A percentile compares a stretch with the other conserved stretches of the same genome.
Conservation (phyloP, 2,329 filamentous ascomycete genomes). For the Chalara sp. region DNA sequence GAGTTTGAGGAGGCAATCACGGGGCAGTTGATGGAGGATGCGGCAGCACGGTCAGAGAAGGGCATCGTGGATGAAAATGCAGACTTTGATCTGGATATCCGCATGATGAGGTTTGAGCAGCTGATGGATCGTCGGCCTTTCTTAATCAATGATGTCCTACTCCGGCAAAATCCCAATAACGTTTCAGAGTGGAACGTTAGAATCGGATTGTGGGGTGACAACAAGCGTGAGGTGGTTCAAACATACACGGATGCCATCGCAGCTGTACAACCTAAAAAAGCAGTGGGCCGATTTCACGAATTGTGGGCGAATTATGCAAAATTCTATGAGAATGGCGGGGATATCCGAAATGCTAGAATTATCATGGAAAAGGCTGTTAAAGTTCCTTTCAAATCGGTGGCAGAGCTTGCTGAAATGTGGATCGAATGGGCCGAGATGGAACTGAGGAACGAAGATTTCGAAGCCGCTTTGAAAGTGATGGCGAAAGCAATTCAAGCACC, state of each 20-base stretch:
- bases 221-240: constrained; percentile 83
- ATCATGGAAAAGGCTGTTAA: constrained; percentile 98
- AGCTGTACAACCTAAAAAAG: constrained; percentile 89
- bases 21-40: constrained; percentile 81
- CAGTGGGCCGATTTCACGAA: constrained; percentile 86
- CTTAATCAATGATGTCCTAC: constrained; percentile 87
- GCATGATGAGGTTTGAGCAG: constrained; percentile 97
- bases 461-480: constrained; percentile 92
- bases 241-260: constrained; percentile 94
- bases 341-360: constrained; percentile 75
- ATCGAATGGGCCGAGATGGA: constrained; percentile 99
- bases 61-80: constrained; percentile 72
- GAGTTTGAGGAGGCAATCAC: constrained; percentile 98
- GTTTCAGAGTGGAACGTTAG: constrained; percentile 97
- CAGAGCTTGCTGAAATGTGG: constrained; percentile 96
- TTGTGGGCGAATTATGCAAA: constrained; percentile 96
- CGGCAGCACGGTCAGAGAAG: constrained; percentile 71
- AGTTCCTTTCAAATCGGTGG: constrained; percentile 96
- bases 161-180: constrained; percentile 94
- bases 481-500: constrained; percentile 95
- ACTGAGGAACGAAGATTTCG: constrained; percentile 89
- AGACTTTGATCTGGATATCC: constrained; percentile 90
- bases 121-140: constrained; percentile 96
- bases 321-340: constrained; percentile 86
- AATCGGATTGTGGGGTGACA: constrained; percentile 91